Conservation (phyloP, 768 basidiomycete genomes). For the Pleurotus salmoneostramineus region DNA sequence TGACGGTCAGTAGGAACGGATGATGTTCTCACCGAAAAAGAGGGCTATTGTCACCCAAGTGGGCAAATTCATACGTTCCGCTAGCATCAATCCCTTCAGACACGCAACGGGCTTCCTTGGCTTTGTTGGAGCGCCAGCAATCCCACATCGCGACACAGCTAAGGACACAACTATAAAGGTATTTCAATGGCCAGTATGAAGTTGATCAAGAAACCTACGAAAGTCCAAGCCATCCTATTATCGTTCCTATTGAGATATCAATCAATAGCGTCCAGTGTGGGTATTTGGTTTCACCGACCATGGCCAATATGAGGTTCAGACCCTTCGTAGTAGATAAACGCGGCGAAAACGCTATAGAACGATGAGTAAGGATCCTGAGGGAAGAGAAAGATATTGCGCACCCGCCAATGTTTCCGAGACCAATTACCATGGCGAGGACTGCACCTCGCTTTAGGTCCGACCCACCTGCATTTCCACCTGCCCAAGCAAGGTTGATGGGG, state of each 20-base stretch:
- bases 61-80: constrained; percentile 33
- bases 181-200: background rate
- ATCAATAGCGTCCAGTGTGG: background rate
- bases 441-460: constrained; percentile 52
- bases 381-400: constrained; percentile 6
- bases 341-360: constrained; percentile 33
- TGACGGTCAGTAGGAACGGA: background rate
- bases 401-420: constrained; percentile 52
- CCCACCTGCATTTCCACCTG: constrained; percentile 44
- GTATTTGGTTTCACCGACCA: constrained; percentile 11
- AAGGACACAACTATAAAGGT: background rate
- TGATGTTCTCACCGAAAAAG: constrained; percentile 40
- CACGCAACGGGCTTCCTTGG: constrained; percentile 40
- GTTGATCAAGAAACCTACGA: constrained; percentile 23
- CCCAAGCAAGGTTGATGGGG: constrained; percentile 49
- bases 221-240: constrained; percentile 7
- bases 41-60: constrained; percentile 52
- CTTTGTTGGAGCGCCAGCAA: constrained; percentile 44
- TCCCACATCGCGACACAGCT: constrained; percentile 39
- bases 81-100: constrained; percentile 37
- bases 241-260: background rate
- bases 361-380: background rate
- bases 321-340: constrained; percentile 32
- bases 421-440: constrained; percentile 49
- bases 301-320: constrained; percentile 35